Percentiles rank a stretch among this genome's conserved stretches.
Conservation (phyloP, 2,329 filamentous ascomycete species). For the Sporothrix globosa region DNA sequence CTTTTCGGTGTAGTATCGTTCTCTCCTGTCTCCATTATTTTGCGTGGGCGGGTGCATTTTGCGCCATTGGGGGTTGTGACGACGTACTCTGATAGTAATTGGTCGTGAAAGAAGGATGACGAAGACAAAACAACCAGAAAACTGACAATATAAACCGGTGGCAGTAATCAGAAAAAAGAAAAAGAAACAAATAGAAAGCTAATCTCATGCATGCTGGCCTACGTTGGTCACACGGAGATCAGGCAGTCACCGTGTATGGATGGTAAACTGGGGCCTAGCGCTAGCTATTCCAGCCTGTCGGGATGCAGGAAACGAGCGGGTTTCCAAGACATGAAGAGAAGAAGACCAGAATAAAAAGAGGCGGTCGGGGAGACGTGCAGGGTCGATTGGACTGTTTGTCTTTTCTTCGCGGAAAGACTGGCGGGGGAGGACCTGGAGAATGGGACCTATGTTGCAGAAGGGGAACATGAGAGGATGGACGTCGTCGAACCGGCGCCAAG, state of each 20-base stretch:
- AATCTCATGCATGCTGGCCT: conserved; percentile 4
- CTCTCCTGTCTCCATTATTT: background rate
- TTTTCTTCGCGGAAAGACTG: background rate
- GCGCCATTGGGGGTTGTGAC: background rate
- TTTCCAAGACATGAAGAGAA: background rate
- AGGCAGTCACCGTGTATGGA: conserved; percentile 6
- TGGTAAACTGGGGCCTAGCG: conserved; percentile 2
- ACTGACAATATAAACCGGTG: background rate
- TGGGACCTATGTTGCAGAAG: background rate
- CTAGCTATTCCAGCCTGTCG: conserved; percentile 21
- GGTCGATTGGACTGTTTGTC: background rate
- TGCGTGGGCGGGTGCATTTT: background rate
- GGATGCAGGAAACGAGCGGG: background rate
- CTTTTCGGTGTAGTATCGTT: background rate
- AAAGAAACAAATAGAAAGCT: background rate
- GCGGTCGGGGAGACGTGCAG: background rate
- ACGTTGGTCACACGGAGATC: conserved; percentile 20
- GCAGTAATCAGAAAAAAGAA: background rate
- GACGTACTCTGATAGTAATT: background rate
- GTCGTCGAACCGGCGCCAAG: conserved; percentile 15
- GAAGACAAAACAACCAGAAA: no score
- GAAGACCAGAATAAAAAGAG: background rate
- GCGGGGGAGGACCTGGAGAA: conserved; percentile 12
- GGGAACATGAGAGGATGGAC: background rate
- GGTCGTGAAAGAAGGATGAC: background rate